These are phyloP conservation scores for Podospora tetraspora DNA, from an alignment of 495 filamentous ascomycete genomes.

Conservation along the genomic window DNA sequence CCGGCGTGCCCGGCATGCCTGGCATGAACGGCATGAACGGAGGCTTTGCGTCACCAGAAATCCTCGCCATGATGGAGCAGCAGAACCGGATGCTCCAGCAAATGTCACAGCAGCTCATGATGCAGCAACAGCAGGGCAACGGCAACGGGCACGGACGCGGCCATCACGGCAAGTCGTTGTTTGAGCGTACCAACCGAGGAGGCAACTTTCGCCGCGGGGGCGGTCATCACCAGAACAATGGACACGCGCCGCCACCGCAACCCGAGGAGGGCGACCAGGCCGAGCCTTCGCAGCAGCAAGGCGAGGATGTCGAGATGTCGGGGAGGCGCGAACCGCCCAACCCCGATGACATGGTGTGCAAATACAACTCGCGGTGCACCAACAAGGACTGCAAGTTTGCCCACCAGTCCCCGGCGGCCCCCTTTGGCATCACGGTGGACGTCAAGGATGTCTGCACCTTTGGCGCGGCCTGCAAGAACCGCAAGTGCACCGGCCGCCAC, in stretches of 20 bases:
- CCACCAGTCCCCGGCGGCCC: conserved; percentile 89
- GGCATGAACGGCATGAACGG: conserved; percentile 36
- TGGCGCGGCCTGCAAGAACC: conserved; percentile 88
- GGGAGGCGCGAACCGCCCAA: conserved; percentile 42
- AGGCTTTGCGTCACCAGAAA: conserved; percentile 58
- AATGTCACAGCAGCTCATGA: conserved; percentile 61
- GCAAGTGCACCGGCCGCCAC: conserved; percentile 86
- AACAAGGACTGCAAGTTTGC: conserved; percentile 87
- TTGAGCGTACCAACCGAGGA: conserved; percentile 58
- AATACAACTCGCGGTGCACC: conserved; percentile 80
- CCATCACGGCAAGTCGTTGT: conserved; percentile 58
- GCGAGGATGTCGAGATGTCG: conserved; percentile 50
- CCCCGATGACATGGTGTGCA: conserved; percentile 66
- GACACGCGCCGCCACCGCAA: conserved; percentile 24
- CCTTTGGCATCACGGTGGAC: conserved; percentile 70
- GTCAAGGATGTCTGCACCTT: conserved; percentile 74
- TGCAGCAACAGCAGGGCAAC: conserved; percentile 38
- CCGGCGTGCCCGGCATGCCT: conserved; percentile 37
- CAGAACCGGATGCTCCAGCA: conserved; percentile 80
- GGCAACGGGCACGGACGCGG: conserved; percentile 33
- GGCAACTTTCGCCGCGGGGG: conserved; percentile 33
- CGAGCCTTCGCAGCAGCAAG: conserved; percentile 25
- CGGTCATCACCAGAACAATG: conserved; percentile 30
- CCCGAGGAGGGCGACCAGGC: conserved; percentile 23
- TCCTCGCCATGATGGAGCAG: conserved; percentile 82